Conservation (phyloP, 2,329 filamentous ascomycete genomes). For the Colletotrichum tropicicola region DNA sequence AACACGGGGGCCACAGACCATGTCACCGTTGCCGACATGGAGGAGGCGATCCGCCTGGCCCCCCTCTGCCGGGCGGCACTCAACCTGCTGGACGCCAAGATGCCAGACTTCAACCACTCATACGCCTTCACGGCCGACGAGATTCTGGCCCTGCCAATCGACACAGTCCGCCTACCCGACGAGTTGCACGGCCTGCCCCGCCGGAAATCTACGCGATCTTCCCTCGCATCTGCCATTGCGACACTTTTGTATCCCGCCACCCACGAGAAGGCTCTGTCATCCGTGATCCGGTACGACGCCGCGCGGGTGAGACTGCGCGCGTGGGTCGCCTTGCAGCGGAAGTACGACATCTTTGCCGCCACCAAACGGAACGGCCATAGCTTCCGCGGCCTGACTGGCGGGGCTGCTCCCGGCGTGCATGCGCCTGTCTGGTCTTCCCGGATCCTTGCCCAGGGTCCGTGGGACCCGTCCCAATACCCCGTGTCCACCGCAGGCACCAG, state of each 20-base stretch:
- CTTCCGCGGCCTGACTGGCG: slow-evolving; percentile 38
- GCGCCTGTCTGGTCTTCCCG: slow-evolving; percentile 43
- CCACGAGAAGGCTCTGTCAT: slow-evolving; percentile 43
- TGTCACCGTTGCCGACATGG: slow-evolving; percentile 8
- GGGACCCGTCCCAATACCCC: slow-evolving; percentile 40
- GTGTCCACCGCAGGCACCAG: slow-evolving; percentile 41
- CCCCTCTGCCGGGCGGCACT: slow-evolving; percentile 40
- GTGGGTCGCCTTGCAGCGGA: slow-evolving; percentile 46
- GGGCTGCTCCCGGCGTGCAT: slow-evolving; percentile 41
- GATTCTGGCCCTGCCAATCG: slow-evolving; percentile 44
- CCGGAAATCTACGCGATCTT: slow-evolving; percentile 42
- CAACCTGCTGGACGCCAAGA: slow-evolving; percentile 35
- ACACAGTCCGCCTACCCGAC: slow-evolving; percentile 39
- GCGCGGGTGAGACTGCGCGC: slow-evolving; percentile 46
- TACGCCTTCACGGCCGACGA: slow-evolving; percentile 43
- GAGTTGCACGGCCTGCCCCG: slow-evolving; percentile 43
- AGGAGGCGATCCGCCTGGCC: slow-evolving; percentile 39
- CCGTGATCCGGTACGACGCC: slow-evolving; percentile 47
- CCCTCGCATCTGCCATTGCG: slow-evolving; percentile 41
- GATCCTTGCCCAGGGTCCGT: slow-evolving; percentile 44
- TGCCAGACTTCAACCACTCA: slow-evolving; percentile 40
- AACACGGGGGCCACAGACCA: background rate
- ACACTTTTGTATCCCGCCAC: slow-evolving; percentile 42
- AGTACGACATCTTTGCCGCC: slow-evolving; percentile 42
- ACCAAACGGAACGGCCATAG: slow-evolving; percentile 42